Percentiles rank a stretch among this genome's conserved stretches.
phyloP scores from a whole-genome alignment of 805 yeast species.

The Saturnispora dispora region DNA sequence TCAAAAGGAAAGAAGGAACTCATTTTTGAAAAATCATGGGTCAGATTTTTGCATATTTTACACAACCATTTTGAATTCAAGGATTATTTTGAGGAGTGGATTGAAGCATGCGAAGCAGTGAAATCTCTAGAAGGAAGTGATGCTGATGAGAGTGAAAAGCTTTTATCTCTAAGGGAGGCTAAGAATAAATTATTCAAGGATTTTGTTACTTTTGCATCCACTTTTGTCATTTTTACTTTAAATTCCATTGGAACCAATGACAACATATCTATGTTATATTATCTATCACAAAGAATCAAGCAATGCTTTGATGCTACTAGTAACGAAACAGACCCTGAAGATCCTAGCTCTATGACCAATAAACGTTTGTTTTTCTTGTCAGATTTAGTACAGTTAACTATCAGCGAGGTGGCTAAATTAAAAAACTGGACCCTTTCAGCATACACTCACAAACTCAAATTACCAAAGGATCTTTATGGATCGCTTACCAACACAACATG shows the following conservation, averaged over 20 bases:
- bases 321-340: constrained; percentile 25
- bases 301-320: constrained; percentile 57
- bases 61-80: constrained; percentile 67
- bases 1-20: constrained; percentile 31
- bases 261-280: constrained; percentile 65
- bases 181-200: constrained; percentile 4
- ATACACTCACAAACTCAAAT: constrained; percentile 70
- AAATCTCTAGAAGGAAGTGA: constrained; percentile 11
- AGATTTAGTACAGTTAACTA: constrained; percentile 61
- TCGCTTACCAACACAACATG: constrained; percentile 35
- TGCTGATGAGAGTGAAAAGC: constrained; percentile 1
- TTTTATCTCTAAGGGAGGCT: constrained; percentile 26
- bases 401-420: constrained; percentile 47
- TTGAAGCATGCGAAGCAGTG: constrained; percentile 1
- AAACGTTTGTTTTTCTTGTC: constrained; percentile 53
- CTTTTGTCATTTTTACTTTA: constrained; percentile 52
- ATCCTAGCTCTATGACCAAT: constrained; percentile 9
- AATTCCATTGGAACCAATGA: constrained; percentile 52
- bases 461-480: constrained; percentile 63
- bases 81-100: constrained; percentile 27
- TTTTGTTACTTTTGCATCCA: constrained; percentile 43
- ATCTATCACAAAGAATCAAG: constrained; percentile 68
- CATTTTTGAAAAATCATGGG: constrained; percentile 55
- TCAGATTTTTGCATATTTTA: constrained; percentile 57
- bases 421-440: constrained; percentile 65